Evolutionary conservation across 495 filamentous ascomycete genomes (phyloP).

Genomic region (Choiromyces venosus): DNA sequence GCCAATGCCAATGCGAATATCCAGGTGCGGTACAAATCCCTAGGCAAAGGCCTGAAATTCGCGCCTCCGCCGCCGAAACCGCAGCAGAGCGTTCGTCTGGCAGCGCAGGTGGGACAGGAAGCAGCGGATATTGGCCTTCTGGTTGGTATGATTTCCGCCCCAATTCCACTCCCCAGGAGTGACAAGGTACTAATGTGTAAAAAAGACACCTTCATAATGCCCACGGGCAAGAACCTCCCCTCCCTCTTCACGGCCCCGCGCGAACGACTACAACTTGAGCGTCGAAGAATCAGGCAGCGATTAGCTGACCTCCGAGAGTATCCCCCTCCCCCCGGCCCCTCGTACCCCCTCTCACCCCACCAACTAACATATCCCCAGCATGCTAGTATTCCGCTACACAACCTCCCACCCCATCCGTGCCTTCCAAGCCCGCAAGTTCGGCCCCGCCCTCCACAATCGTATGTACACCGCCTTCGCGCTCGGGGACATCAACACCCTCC

Average conservation of each 20-base stretch:
- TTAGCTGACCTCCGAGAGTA: conserved; percentile 48
- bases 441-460: conserved; percentile 56
- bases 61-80: conserved; percentile 26
- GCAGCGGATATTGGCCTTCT: conserved; percentile 54
- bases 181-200: conserved; percentile 7
- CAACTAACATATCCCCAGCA: conserved; percentile 26
- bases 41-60: not conserved
- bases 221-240: conserved; percentile 54
- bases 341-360: not conserved
- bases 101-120: conserved; percentile 39
- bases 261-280: conserved; percentile 49
- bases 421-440: conserved; percentile 41
- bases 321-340: conserved; percentile 10
- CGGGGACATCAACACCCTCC: conserved; percentile 56
- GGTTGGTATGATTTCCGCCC: conserved; percentile 41
- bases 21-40: not conserved
- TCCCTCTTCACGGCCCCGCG: conserved; percentile 51
- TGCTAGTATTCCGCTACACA: conserved; percentile 45
- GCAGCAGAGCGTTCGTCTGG: conserved; percentile 47
- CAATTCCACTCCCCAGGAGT: conserved; percentile 1
- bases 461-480: conserved; percentile 71
- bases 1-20: not conserved
- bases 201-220: conserved; percentile 56
- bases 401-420: conserved; percentile 48
- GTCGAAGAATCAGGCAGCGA: conserved; percentile 46